Percentiles rank a stretch among this genome's conserved stretches.
Evolutionary conservation across 257 asterid genomes (phyloP).

Genomic region (Solanum bulbocastanum): DNA sequence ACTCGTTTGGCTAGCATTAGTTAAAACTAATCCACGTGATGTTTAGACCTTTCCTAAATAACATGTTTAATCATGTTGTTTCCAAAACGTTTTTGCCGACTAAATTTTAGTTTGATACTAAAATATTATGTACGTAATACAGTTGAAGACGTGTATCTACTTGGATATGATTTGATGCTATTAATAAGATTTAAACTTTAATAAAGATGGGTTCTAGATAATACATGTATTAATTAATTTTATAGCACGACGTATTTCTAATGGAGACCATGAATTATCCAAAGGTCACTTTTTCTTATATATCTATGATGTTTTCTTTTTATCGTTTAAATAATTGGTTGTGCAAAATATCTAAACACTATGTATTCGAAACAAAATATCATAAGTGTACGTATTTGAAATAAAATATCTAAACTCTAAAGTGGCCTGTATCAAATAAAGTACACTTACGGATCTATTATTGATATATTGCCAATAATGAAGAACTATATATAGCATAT

Average conservation of each 20-base stretch:
- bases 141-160: background rate
- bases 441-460: background rate
- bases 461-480: background rate
- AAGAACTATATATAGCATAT: background rate
- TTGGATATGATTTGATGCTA: no score
- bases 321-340: background rate
- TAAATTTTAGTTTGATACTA: background rate
- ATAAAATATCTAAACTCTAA: background rate
- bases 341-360: background rate
- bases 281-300: background rate
- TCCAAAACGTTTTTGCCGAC: background rate
- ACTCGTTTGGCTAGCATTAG: background rate
- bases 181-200: background rate
- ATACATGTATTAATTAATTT: background rate
- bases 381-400: background rate
- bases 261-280: background rate
- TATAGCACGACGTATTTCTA: background rate
- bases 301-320: background rate
- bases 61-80: background rate
- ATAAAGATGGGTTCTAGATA: background rate
- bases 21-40: background rate
- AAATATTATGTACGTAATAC: background rate
- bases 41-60: background rate
- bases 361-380: background rate
- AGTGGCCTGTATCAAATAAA: background rate